phyloP scores from a whole-genome alignment of 495 filamentous ascomycete genomes.

The Talaromyces nanjingensis region DNA sequence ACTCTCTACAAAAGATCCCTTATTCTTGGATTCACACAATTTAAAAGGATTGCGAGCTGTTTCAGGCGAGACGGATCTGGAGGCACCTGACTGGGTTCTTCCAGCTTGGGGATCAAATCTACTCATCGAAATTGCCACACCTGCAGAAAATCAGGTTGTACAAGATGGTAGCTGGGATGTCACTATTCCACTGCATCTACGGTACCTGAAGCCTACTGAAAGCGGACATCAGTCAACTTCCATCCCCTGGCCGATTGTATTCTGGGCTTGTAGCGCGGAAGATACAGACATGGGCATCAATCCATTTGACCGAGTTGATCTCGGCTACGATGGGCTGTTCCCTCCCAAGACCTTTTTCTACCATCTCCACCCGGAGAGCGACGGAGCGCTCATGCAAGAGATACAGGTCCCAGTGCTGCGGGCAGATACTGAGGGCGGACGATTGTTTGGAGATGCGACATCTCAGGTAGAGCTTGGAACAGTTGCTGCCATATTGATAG shows the following conservation, averaged over 20 bases:
- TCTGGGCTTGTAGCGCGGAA: constrained; percentile 84
- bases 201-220: constrained; percentile 61
- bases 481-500: constrained; percentile 56
- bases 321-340: constrained; percentile 88
- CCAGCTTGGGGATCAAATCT: constrained; percentile 72
- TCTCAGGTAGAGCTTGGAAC: constrained; percentile 65
- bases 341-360: constrained; percentile 76
- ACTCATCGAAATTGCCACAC: constrained; percentile 66
- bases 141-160: constrained; percentile 13
- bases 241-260: constrained; percentile 72
- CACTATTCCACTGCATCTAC: constrained; percentile 79
- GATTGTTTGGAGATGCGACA: constrained; percentile 42
- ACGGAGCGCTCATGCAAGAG: constrained; percentile 44
- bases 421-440: constrained; percentile 13
- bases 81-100: constrained; percentile 80
- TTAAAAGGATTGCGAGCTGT: constrained; percentile 60
- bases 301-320: constrained; percentile 75
- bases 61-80: constrained; percentile 80
- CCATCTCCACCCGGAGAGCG: constrained; percentile 59
- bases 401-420: constrained; percentile 69
- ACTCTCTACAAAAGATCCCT: constrained; percentile 53
- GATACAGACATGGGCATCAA: constrained; percentile 66
- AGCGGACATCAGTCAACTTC: constrained; percentile 38
- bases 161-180: constrained; percentile 49
- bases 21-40: constrained; percentile 71